phyloP scores from a whole-genome alignment of 495 filamentous ascomycete species.

The Penicillium cinerascens region DNA sequence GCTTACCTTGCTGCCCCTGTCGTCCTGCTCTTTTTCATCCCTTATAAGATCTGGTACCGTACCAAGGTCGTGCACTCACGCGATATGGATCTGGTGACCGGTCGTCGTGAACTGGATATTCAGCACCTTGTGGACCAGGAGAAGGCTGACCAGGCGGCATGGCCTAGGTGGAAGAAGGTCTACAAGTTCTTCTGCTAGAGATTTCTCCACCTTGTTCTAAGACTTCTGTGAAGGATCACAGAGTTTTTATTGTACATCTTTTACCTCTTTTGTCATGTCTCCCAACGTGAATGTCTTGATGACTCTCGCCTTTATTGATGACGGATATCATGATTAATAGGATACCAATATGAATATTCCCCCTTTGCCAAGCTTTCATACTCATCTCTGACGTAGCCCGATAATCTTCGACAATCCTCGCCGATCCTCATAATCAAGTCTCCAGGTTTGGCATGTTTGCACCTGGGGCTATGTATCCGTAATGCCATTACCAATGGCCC shows the following conservation, averaged over 20 bases:
- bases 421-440: conserved; percentile 10
- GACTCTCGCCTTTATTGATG: conserved; percentile 9
- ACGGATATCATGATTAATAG: conserved; percentile 16
- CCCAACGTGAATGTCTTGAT: conserved; percentile 5
- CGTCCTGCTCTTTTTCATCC: conserved; percentile 69
- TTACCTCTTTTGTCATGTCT: not conserved
- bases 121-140: conserved; percentile 73
- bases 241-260: not conserved
- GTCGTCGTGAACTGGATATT: conserved; percentile 83
- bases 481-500: conserved; percentile 7
- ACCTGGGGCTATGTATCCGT: conserved; percentile 10
- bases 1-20: conserved; percentile 83
- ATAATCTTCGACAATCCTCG: not conserved
- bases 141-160: conserved; percentile 61
- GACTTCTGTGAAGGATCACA: not conserved
- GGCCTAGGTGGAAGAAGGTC: conserved; percentile 84
- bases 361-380: not conserved
- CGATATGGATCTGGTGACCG: conserved; percentile 85
- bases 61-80: conserved; percentile 61
- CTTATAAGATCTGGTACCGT: conserved; percentile 72
- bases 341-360: conserved; percentile 1
- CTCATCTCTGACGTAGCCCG: not conserved
- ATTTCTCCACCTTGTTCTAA: not conserved
- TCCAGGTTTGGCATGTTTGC: conserved; percentile 17
- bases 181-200: conserved; percentile 57